Conservation (phyloP, 2,329 filamentous ascomycete species). For the Tolypocladium pustulatum region DNA sequence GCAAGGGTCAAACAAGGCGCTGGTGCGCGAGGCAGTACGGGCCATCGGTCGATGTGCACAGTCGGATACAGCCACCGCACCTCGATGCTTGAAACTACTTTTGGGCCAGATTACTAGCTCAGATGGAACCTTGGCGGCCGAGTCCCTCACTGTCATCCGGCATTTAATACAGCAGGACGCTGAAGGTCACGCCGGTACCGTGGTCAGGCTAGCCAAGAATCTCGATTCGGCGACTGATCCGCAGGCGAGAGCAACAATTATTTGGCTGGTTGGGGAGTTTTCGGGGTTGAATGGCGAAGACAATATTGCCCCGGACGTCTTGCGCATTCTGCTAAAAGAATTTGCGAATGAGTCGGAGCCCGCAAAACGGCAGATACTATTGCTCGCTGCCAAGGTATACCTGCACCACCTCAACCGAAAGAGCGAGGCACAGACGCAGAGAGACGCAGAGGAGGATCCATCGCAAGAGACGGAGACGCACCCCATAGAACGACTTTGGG, state of each 20-base stretch:
- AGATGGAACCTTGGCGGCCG: conserved; percentile 79
- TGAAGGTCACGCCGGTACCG: conserved; percentile 68
- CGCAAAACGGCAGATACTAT: conserved; percentile 82
- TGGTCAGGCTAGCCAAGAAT: conserved; percentile 81
- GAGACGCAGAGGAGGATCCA: conserved; percentile 20
- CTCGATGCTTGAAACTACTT: conserved; percentile 71
- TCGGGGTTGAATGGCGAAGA: conserved; percentile 68
- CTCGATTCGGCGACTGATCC: conserved; percentile 81
- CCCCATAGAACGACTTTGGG: conserved; percentile 68
- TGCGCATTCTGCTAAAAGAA: conserved; percentile 76
- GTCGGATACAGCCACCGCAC: conserved; percentile 57
- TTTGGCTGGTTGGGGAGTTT: conserved; percentile 96
- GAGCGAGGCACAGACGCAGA: conserved; percentile 28
- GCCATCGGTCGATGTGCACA: conserved; percentile 93
- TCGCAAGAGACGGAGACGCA: conserved; percentile 34
- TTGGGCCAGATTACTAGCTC: conserved; percentile 80
- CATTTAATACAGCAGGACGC: conserved; percentile 93
- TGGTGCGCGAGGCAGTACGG: conserved; percentile 81
- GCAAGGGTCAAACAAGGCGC: conserved; percentile 56
- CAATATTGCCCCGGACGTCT: conserved; percentile 86
- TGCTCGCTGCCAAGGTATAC: conserved; percentile 94
- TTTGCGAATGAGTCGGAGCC: conserved; percentile 77
- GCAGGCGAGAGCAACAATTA: conserved; percentile 83
- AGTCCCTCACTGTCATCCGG: conserved; percentile 87
- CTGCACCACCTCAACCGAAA: conserved; percentile 71